phyloP scores from a whole-genome alignment of 1,284 basidiomycete genomes.

The Schizophyllum amplum region DNA sequence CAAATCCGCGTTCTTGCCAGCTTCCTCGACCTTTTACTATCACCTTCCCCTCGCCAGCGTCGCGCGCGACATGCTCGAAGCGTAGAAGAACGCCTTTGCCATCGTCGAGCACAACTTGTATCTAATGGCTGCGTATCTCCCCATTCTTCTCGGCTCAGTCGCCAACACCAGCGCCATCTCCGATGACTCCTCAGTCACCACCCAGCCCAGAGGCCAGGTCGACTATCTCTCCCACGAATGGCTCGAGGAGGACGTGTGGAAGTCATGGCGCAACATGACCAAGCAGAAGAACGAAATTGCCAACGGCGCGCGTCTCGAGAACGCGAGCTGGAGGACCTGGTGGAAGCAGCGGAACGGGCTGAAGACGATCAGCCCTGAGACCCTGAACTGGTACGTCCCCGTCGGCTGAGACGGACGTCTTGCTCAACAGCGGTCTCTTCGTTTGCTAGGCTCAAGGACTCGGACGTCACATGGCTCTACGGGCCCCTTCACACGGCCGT shows the following conservation, averaged over 20 bases:
- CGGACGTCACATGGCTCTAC: conserved; percentile 98
- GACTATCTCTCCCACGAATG: conserved; percentile 91
- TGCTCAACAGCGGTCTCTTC: conserved; percentile 5
- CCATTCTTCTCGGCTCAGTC: conserved; percentile 59
- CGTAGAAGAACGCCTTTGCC: neutral
- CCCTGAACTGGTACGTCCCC: conserved; percentile 89
- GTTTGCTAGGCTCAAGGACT: conserved; percentile 88
- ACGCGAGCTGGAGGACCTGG: conserved; percentile 98
- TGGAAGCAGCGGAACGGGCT: conserved; percentile 98
- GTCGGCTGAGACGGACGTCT: conserved; percentile 7
- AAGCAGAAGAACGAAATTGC: conserved; percentile 97
- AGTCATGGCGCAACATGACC: conserved; percentile 97
- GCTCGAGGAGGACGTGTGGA: conserved; percentile 98
- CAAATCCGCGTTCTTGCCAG: neutral
- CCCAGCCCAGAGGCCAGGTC: conserved; percentile 64
- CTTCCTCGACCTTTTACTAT: neutral
- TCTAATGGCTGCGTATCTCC: conserved; percentile 58
- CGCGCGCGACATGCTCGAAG: neutral
- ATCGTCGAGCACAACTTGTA: neutral
- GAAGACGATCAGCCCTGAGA: conserved; percentile 93
- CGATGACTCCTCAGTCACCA: conserved; percentile 60
- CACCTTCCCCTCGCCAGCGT: neutral
- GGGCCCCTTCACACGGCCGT: conserved; percentile 91
- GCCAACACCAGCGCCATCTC: conserved; percentile 42
- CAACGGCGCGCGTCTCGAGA: conserved; percentile 92